Base-by-base conservation (phyloP, 2,329 filamentous ascomycete genomes). In the Penicillium crustosum region DNA sequence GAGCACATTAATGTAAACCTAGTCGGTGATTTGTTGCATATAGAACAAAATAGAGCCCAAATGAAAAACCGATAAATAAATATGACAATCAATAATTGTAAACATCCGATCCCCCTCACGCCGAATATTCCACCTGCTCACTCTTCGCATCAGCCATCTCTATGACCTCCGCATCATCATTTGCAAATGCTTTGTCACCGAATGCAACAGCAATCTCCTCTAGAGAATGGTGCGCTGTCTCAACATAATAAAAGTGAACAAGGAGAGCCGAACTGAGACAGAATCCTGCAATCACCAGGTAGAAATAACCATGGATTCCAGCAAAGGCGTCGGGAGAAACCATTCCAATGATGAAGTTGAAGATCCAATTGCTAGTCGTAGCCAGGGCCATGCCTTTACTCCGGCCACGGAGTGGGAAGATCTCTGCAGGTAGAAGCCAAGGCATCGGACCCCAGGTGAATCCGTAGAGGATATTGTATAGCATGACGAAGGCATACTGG, bases 341-440 rank as follows among this genome's bases (percentile, higher is more conserved):
- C 75, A 78, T 78, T 4, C 65, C 65, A 21, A 67, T 66, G 45
- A 67, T 62, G 61, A 75, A 76, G 53, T 57, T 57, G 49, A 60
- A 60, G 5, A 57, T 6, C 82, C 82, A 85, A 69, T 84, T 85
- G 41, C 66, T 70, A 10, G 67, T 73, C 0, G 75, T 77, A 10
- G 74, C 70, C 12, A 77, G 61, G 10, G 75, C 74, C 74, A 77
- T 76, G 2, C 73, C 74, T 62, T 77, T 76, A 54, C 72, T 75
- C 31, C 75, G 70, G 13, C 68, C 68, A 2, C 74, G 73, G n/a
- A 75, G 67, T 1, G 72, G 72, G 57, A 67, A 67, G 49, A 67
- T 66, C 33, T 67, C 65, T 2, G 65, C 64, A 0, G 65, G 65
- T 25, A 75, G 55, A 1, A 77, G 62, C 75, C 76, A 78, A 0